phyloP scores from a whole-genome alignment of 1,139 yeast genomes.

The Taphrina sp. region DNA sequence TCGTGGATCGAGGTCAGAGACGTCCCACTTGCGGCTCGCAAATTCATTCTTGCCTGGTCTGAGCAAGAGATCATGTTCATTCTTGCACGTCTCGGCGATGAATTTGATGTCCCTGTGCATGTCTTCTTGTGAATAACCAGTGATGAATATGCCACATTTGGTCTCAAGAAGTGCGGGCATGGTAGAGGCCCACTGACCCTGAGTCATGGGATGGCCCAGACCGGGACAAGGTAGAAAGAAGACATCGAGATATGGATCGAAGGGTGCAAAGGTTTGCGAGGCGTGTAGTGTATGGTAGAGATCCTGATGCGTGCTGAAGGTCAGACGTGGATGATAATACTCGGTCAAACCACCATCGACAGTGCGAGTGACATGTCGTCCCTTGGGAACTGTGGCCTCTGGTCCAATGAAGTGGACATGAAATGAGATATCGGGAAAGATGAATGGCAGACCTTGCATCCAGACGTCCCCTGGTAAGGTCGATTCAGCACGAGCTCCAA shows the following conservation, averaged over 20 bases:
- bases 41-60: slow-evolving; percentile 28
- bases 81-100: slow-evolving; percentile 24
- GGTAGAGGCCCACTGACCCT: slow-evolving; percentile 76
- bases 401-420: slow-evolving; percentile 94
- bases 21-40: slow-evolving; percentile 31
- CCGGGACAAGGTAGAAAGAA: slow-evolving; percentile 97
- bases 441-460: slow-evolving; percentile 77
- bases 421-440: slow-evolving; percentile 77
- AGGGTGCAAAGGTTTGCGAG: slow-evolving; percentile 92
- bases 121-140: slow-evolving; percentile 83
- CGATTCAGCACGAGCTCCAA: slow-evolving; percentile 92
- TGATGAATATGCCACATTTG: slow-evolving; percentile 85
- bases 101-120: slow-evolving; percentile 58
- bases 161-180: slow-evolving; percentile 84
- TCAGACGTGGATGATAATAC: slow-evolving; percentile 71
- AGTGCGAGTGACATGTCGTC: slow-evolving; percentile 20
- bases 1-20: slow-evolving; percentile 23
- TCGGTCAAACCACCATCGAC: slow-evolving; percentile 46
- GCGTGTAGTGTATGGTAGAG: slow-evolving; percentile 88
- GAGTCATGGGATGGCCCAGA: slow-evolving; percentile 76
- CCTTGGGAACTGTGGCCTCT: slow-evolving; percentile 65
- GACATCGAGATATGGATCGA: slow-evolving; percentile 90
- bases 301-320: slow-evolving; percentile 79
- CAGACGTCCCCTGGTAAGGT: slow-evolving; percentile 93
- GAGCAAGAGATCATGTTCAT: slow-evolving; percentile 24